Evolutionary conservation across 805 yeast species (phyloP).

Genomic region (Hanseniaspora meyeri): DNA sequence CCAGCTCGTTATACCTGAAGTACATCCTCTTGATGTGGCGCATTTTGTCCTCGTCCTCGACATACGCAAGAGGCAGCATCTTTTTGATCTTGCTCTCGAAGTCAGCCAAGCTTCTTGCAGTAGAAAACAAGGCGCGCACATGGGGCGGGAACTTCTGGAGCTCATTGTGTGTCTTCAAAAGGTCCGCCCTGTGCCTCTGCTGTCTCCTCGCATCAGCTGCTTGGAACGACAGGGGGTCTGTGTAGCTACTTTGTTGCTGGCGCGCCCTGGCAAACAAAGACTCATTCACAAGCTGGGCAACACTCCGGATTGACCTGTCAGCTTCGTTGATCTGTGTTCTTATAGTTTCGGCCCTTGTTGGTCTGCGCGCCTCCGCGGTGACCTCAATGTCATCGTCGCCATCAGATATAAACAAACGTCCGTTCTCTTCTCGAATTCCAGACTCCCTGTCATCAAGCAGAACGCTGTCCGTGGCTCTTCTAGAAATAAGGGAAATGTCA

Average conservation of each 20-base stretch:
- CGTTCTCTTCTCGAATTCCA: neutral
- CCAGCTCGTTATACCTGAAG: neutral
- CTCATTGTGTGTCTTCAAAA: too few species aligned
- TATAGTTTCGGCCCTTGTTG: too few species aligned
- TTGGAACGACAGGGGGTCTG: too few species aligned
- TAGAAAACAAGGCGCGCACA: neutral
- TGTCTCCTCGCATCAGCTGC: too few species aligned
- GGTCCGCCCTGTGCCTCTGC: too few species aligned
- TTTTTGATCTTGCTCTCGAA: neutral
- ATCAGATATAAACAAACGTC: neutral
- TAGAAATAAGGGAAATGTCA: slow-evolving; percentile 2
- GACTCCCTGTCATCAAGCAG: neutral
- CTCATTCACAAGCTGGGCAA: too few species aligned
- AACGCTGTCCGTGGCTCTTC: slow-evolving; percentile 13
- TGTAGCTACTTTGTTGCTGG: too few species aligned
- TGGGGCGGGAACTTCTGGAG: slow-evolving; percentile 1
- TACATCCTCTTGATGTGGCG: slow-evolving; percentile 5
- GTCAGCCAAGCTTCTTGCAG: neutral
- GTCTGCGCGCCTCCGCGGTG: neutral
- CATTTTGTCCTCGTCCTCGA: neutral
- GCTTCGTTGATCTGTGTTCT: neutral
- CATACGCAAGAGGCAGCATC: neutral
- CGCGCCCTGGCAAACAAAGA: too few species aligned
- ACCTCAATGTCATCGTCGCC: neutral
- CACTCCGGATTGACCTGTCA: neutral